Conservation (phyloP, 306 rosid genomes). For the Glycyrrhiza uralensis region DNA sequence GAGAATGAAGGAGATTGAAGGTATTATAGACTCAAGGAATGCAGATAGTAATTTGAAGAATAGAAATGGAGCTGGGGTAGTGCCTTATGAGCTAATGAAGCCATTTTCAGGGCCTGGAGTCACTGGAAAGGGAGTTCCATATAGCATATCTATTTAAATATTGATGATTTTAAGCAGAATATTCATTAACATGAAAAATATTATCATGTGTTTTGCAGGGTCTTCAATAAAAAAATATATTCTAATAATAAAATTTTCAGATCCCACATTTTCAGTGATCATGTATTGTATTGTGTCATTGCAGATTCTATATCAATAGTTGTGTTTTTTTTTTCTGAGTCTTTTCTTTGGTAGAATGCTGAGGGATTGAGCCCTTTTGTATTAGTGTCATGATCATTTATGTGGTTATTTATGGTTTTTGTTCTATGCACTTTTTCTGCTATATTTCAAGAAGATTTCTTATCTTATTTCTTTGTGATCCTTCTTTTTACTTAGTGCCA, state of each 20-base stretch:
- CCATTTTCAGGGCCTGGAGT: conserved; percentile 50
- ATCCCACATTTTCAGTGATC: background rate
- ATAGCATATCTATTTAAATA: conserved; percentile 38
- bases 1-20: conserved; percentile 40
- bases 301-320: background rate
- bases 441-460: no score
- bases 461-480: no score
- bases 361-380: no score
- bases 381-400: no score
- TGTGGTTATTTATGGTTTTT: no score
- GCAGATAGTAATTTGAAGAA: conserved; percentile 25
- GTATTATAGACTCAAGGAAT: conserved; percentile 43
- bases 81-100: conserved; percentile 50
- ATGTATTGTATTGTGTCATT: background rate
- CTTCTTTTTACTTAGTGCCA: no score
- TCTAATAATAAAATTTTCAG: background rate
- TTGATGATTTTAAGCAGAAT: background rate
- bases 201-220: background rate
- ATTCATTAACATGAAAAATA: background rate
- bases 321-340: no score
- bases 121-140: conserved; percentile 46
- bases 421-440: no score
- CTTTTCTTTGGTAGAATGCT: no score
- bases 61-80: conserved; percentile 43
- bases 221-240: background rate